phyloP scores from a whole-genome alignment of 495 filamentous ascomycete species.

The Achaetomiella virescens region DNA sequence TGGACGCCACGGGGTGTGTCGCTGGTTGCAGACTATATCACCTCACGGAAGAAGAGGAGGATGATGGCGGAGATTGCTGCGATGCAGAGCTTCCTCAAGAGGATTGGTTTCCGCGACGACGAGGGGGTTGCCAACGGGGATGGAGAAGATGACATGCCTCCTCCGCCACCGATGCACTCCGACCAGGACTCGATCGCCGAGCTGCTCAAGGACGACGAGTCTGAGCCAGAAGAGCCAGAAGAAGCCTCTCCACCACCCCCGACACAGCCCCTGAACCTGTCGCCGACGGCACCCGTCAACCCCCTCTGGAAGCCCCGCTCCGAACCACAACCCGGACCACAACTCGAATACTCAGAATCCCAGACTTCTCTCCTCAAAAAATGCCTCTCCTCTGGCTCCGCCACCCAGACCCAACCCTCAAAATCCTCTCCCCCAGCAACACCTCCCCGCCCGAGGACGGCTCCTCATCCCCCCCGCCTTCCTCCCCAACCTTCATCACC shows the following conservation, averaged over 20 bases:
- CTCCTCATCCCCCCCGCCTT: neutral
- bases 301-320: neutral
- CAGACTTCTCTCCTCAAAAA: slow-evolving; percentile 58
- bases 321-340: slow-evolving; percentile 7
- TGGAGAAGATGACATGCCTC: slow-evolving; percentile 15
- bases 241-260: neutral
- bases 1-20: slow-evolving; percentile 90
- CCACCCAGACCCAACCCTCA: slow-evolving; percentile 64
- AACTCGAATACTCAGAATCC: slow-evolving; percentile 46
- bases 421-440: slow-evolving; percentile 68
- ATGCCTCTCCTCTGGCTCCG: slow-evolving; percentile 74
- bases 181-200: slow-evolving; percentile 40
- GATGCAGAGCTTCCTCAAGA: slow-evolving; percentile 61
- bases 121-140: slow-evolving; percentile 20
- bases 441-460: slow-evolving; percentile 65
- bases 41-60: slow-evolving; percentile 59
- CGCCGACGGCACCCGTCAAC: neutral
- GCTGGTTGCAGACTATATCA: slow-evolving; percentile 75
- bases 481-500: slow-evolving; percentile 52
- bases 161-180: slow-evolving; percentile 16
- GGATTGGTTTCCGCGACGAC: slow-evolving; percentile 34
- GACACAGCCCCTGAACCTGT: neutral
- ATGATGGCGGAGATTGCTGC: slow-evolving; percentile 74
- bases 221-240: slow-evolving; percentile 11
- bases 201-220: slow-evolving; percentile 39